Conservation (phyloP, 2,329 filamentous ascomycete species). For the Alternaria sp. region DNA sequence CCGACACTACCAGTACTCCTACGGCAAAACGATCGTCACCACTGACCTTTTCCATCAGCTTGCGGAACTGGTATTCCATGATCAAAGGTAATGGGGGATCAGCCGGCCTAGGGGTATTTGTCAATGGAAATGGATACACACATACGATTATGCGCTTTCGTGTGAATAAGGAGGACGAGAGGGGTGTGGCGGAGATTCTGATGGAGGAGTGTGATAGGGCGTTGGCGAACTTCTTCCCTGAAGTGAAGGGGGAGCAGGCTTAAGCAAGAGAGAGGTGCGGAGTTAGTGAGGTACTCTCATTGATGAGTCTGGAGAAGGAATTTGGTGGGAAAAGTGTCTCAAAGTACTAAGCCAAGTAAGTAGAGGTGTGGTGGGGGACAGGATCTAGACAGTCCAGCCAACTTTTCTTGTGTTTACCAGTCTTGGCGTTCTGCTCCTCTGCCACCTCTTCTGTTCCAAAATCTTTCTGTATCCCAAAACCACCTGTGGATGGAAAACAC, state of each 20-base stretch:
- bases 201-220: slow-evolving; percentile 6
- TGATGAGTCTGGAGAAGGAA: background rate
- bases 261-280: background rate
- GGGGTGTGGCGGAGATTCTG: slow-evolving; percentile 13
- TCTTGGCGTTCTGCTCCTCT: background rate
- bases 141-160: slow-evolving; percentile 13
- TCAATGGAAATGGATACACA: slow-evolving; percentile 19
- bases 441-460: background rate
- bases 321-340: background rate
- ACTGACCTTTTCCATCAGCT: slow-evolving; percentile 16
- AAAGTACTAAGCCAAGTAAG: background rate
- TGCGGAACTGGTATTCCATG: slow-evolving; percentile 15
- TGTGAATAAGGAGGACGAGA: slow-evolving; percentile 2
- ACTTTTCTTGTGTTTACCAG: background rate
- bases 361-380: background rate
- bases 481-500: background rate
- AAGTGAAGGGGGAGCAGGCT: background rate
- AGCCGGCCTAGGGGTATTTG: slow-evolving; percentile 17
- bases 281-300: background rate
- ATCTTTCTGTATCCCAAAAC: background rate
- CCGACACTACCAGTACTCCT: slow-evolving; percentile 20
- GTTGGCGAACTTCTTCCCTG: slow-evolving; percentile 15
- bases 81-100: background rate
- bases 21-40: slow-evolving; percentile 18
- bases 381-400: background rate